Conservation (phyloP, 2,329 filamentous ascomycete genomes). For the Intubia oerlemansii region DNA sequence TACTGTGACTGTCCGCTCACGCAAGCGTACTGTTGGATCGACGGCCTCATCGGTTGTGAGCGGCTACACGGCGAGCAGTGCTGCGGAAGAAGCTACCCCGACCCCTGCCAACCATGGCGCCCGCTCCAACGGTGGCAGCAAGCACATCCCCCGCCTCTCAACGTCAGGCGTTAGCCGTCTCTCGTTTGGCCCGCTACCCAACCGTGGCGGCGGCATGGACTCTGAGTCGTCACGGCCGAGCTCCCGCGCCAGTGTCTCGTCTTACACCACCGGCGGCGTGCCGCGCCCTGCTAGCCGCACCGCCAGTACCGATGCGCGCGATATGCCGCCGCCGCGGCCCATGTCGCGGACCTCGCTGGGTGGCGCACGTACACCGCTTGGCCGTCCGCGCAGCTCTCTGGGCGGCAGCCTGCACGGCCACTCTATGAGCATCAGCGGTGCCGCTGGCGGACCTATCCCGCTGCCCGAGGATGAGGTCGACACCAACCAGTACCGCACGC, state of each 20-base stretch:
- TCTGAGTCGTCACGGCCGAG: constrained; percentile 41
- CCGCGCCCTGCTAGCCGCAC: constrained; percentile 29
- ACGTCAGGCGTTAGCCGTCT: constrained; percentile 40
- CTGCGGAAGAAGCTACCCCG: constrained; percentile 30
- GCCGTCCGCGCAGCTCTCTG: constrained; percentile 50
- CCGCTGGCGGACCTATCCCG: neutral
- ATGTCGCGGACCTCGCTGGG: constrained; percentile 42
- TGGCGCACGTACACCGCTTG: constrained; percentile 41
- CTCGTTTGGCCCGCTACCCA: constrained; percentile 38
- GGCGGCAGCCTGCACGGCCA: constrained; percentile 39
- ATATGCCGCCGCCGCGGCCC: constrained; percentile 33
- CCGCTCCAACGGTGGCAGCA: constrained; percentile 9
- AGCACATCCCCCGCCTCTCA: constrained; percentile 36
- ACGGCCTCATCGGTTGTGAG: constrained; percentile 20
- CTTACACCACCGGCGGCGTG: constrained; percentile 20
- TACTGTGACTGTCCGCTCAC: constrained; percentile 42
- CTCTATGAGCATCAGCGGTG: constrained; percentile 29
- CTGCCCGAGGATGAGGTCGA: constrained; percentile 26
- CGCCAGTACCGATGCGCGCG: constrained; percentile 12
- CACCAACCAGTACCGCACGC: constrained; percentile 22
- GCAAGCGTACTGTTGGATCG: constrained; percentile 43
- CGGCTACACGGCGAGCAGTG: too few species aligned
- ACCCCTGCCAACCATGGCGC: constrained; percentile 21
- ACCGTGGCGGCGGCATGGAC: constrained; percentile 21
- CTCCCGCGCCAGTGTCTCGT: constrained; percentile 45